phyloP scores from a whole-genome alignment of 2,329 filamentous ascomycete species.

The Alternaria sp. region DNA sequence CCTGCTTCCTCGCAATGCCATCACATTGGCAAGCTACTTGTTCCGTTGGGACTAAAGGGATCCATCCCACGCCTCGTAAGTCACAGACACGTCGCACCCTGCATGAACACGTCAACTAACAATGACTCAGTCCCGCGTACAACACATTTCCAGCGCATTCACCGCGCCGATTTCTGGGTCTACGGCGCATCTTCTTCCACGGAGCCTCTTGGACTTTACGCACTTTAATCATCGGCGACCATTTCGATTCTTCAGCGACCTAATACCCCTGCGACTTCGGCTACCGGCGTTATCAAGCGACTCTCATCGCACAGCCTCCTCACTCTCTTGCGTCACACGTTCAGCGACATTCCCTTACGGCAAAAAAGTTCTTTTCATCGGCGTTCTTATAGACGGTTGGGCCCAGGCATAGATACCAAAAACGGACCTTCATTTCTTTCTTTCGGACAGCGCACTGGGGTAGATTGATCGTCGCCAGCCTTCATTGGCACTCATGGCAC shows the following conservation, averaged over 20 bases:
- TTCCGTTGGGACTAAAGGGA: slow-evolving; percentile 43
- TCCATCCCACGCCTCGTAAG: slow-evolving; percentile 43
- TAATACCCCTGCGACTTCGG: slow-evolving; percentile 46
- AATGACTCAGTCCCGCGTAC: slow-evolving; percentile 36
- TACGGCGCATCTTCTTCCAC: slow-evolving; percentile 24
- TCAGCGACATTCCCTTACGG: slow-evolving; percentile 47
- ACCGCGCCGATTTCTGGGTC: slow-evolving; percentile 14
- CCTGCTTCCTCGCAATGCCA: slow-evolving; percentile 4
- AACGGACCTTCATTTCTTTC: slow-evolving; percentile 37
- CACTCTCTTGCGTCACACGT: slow-evolving; percentile 32
- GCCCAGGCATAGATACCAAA: slow-evolving; percentile 52
- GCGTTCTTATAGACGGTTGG: slow-evolving; percentile 50
- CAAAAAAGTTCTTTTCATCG: slow-evolving; percentile 44
- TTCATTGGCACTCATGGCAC: slow-evolving; percentile 39
- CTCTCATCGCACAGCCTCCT: slow-evolving; percentile 19
- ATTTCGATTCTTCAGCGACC: slow-evolving; percentile 42
- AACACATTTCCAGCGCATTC: slow-evolving; percentile 18
- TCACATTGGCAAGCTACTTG: slow-evolving; percentile 4
- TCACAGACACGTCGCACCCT: slow-evolving; percentile 35
- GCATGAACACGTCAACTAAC: slow-evolving; percentile 37
- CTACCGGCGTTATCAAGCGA: slow-evolving; percentile 35
- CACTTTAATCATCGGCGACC: slow-evolving; percentile 46
- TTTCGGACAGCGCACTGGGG: slow-evolving; percentile 38
- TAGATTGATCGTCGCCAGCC: slow-evolving; percentile 43
- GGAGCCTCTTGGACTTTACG: slow-evolving; percentile 36